phyloP scores from a whole-genome alignment of 371 early-diverging fungal species.

The Fennellomyces sp. region DNA sequence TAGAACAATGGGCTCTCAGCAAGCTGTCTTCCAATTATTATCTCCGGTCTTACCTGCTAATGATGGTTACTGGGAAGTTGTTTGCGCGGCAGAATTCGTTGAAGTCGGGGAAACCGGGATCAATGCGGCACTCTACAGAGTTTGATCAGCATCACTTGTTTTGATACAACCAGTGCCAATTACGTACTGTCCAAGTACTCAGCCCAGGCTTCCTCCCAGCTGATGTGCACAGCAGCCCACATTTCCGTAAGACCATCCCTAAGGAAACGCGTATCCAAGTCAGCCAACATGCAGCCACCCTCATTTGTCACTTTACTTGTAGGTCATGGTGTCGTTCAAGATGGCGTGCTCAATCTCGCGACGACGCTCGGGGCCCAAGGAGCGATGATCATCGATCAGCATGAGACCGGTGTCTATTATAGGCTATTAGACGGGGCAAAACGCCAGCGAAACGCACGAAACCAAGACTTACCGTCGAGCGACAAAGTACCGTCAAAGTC shows the following conservation, averaged over 20 bases:
- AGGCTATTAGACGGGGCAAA: background rate
- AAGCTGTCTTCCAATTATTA: too few species aligned
- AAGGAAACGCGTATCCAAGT: too few species aligned
- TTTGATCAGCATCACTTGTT: too few species aligned
- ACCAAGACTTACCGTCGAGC: slow-evolving; percentile 36
- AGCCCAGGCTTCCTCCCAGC: slow-evolving; percentile 62
- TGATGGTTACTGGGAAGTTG: slow-evolving; percentile 53
- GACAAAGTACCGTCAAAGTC: slow-evolving; percentile 57
- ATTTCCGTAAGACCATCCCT: slow-evolving; percentile 52
- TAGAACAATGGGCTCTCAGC: too few species aligned
- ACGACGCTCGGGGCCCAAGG: slow-evolving; percentile 44
- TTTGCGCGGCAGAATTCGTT: slow-evolving; percentile 48
- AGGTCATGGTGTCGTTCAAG: slow-evolving; percentile 41
- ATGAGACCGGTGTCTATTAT: slow-evolving; percentile 45
- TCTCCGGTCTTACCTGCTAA: slow-evolving; percentile 59
- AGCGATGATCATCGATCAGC: slow-evolving; percentile 47
- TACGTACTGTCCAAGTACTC: slow-evolving; percentile 52
- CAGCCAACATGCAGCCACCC: too few species aligned
- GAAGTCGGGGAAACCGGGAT: slow-evolving; percentile 56
- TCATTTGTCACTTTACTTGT: slow-evolving; percentile 26
- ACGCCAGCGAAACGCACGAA: background rate
- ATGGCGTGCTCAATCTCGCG: slow-evolving; percentile 42
- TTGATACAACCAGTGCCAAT: too few species aligned
- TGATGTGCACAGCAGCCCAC: slow-evolving; percentile 63
- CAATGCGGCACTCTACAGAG: slow-evolving; percentile 42